Evolutionary conservation across 2,329 filamentous ascomycete genomes (phyloP).

Genomic region (Fusarium sp.): DNA sequence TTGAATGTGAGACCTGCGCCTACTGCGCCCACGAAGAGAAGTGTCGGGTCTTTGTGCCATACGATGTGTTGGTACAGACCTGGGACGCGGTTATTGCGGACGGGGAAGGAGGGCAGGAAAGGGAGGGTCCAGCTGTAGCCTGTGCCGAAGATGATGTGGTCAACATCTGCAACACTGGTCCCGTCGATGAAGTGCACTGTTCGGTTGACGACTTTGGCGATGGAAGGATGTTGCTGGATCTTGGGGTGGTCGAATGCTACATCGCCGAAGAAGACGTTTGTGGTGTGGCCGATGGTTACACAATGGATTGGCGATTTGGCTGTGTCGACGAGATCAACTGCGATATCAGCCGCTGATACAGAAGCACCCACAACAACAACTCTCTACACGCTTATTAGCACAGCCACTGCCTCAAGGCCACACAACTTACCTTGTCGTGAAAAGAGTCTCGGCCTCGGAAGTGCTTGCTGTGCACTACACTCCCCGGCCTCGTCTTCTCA

Average conservation of each 20-base stretch:
- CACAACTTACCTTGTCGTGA: slow-evolving; percentile 52
- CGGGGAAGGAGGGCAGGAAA: slow-evolving; percentile 62
- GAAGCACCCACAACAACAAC: slow-evolving; percentile 71
- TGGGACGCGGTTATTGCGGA: slow-evolving; percentile 64
- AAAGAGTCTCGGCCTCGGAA: slow-evolving; percentile 59
- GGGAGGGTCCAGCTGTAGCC: slow-evolving; percentile 72
- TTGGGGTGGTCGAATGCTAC: slow-evolving; percentile 67
- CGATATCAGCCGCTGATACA: slow-evolving; percentile 71
- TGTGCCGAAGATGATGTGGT: slow-evolving; percentile 72
- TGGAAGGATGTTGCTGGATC: slow-evolving; percentile 58
- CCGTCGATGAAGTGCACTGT: slow-evolving; percentile 68
- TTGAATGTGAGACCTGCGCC: slow-evolving; percentile 71
- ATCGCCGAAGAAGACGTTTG: slow-evolving; percentile 66
- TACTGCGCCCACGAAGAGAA: slow-evolving; percentile 68
- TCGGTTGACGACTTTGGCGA: slow-evolving; percentile 55
- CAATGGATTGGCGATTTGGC: slow-evolving; percentile 60
- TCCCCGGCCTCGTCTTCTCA: slow-evolving; percentile 56
- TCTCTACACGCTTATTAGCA: slow-evolving; percentile 48
- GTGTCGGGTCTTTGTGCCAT: slow-evolving; percentile 61
- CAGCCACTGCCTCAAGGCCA: accelerated
- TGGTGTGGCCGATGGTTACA: slow-evolving; percentile 58
- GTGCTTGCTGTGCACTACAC: slow-evolving; percentile 64
- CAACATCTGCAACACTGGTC: slow-evolving; percentile 60
- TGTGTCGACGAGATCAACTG: slow-evolving; percentile 59
- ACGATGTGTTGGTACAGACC: slow-evolving; percentile 68